Conservation (phyloP, 306 rosid species). For the Citrullus mucosospermus region DNA sequence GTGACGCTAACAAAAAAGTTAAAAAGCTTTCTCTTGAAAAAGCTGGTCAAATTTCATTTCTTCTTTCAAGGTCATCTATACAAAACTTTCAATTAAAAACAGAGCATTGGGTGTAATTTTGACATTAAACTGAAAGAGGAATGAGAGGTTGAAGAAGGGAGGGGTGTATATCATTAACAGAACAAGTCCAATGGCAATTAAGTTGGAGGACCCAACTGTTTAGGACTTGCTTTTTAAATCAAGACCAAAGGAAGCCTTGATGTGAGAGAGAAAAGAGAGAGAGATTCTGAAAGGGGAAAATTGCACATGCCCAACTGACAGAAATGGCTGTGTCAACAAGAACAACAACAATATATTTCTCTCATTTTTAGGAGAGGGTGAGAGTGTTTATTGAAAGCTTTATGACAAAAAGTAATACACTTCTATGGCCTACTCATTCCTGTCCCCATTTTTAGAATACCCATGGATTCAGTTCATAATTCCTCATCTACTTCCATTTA, state of each 20-base stretch:
- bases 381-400: background rate
- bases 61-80: no score
- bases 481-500: background rate
- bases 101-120: no score
- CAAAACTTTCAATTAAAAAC: no score
- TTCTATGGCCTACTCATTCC: background rate
- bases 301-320: conserved; percentile 13
- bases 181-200: background rate
- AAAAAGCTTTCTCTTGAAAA: no score
- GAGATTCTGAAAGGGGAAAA: conserved; percentile 7
- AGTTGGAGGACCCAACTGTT: background rate
- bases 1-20: no score
- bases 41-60: no score
- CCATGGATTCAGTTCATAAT: background rate
- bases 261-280: background rate
- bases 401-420: background rate
- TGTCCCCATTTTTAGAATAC: background rate
- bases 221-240: background rate
- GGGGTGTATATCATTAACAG: no score
- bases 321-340: background rate
- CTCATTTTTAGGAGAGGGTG: conserved; percentile 4
- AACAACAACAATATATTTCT: background rate
- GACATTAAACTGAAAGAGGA: no score
- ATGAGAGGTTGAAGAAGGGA: no score
- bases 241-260: no score